These are phyloP conservation scores for Scedosporium minutisporum DNA, from an alignment of 2,329 filamentous ascomycete genomes.

Conservation along the genomic window DNA sequence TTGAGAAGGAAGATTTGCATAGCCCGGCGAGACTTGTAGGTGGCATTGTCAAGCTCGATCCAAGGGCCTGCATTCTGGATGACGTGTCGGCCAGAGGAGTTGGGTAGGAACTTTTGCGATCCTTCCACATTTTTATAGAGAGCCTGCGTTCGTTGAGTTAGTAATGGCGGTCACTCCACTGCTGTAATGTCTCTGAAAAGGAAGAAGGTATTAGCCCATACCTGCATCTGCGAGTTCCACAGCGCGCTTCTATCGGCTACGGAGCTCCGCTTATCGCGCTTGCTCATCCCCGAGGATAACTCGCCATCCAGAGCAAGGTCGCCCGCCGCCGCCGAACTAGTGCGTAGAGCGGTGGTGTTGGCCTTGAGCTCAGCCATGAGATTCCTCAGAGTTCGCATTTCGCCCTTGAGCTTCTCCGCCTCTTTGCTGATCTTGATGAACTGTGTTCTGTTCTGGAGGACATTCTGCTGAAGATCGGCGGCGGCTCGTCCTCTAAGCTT, in stretches of 20 bases:
- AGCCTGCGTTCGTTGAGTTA: constrained; percentile 31
- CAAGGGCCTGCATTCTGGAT: constrained; percentile 86
- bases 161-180: background rate
- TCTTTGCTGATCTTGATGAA: constrained; percentile 99
- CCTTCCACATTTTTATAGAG: constrained; percentile 97
- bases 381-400: constrained; percentile 84
- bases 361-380: constrained; percentile 88
- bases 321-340: constrained; percentile 37
- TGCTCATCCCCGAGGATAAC: constrained; percentile 47
- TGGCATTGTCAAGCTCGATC: constrained; percentile 95
- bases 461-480: constrained; percentile 82
- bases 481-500: constrained; percentile 71
- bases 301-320: constrained; percentile 33
- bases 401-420: constrained; percentile 90
- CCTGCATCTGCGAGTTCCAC: constrained; percentile 62
- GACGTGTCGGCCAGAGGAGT: constrained; percentile 82
- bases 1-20: constrained; percentile 91
- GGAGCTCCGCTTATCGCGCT: constrained; percentile 78
- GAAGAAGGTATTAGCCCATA: background rate
- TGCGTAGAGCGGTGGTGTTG: constrained; percentile 57
- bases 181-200: too few species aligned
- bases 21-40: constrained; percentile 82
- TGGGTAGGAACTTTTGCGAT: constrained; percentile 92
- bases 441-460: constrained; percentile 93
- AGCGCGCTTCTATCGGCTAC: constrained; percentile 61